Conservation (phyloP, 306 rosid genomes). For the Castanea sativa region DNA sequence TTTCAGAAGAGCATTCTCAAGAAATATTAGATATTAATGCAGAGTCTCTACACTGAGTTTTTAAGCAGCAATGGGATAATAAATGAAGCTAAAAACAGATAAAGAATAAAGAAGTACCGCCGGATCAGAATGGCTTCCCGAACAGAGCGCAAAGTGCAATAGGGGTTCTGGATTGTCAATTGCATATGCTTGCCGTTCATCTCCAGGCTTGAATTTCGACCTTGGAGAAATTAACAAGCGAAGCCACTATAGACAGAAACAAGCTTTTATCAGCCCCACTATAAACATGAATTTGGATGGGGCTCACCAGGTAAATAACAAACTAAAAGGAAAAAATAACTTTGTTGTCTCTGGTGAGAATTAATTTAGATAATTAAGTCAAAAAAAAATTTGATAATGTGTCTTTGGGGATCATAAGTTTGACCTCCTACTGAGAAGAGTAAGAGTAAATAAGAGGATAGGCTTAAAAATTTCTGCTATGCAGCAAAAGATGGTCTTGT, state of each 20-base stretch:
- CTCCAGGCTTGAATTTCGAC: slow-evolving; percentile 70
- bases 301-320: background rate
- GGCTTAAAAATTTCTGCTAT: background rate
- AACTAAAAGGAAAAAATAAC: background rate
- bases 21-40: background rate
- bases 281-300: background rate
- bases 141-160: slow-evolving; percentile 79
- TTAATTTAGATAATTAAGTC: background rate
- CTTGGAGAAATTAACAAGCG: slow-evolving; percentile 64
- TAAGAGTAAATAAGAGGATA: background rate
- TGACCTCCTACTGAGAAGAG: background rate
- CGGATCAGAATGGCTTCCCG: slow-evolving; percentile 96
- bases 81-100: background rate
- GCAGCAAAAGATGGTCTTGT: no score
- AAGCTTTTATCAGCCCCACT: slow-evolving; percentile 1
- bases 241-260: slow-evolving; percentile 65
- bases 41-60: background rate
- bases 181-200: slow-evolving; percentile 61
- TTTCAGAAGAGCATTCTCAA: background rate
- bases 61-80: background rate
- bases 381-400: background rate
- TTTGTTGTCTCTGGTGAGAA: background rate
- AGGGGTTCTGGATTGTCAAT: slow-evolving; percentile 77
- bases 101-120: slow-evolving; percentile 53
- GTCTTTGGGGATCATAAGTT: background rate